Percentiles rank a stretch among this genome's conserved stretches.
phyloP scores from a whole-genome alignment of 768 basidiomycete species.

The Rhodotorula taiwanensis region DNA sequence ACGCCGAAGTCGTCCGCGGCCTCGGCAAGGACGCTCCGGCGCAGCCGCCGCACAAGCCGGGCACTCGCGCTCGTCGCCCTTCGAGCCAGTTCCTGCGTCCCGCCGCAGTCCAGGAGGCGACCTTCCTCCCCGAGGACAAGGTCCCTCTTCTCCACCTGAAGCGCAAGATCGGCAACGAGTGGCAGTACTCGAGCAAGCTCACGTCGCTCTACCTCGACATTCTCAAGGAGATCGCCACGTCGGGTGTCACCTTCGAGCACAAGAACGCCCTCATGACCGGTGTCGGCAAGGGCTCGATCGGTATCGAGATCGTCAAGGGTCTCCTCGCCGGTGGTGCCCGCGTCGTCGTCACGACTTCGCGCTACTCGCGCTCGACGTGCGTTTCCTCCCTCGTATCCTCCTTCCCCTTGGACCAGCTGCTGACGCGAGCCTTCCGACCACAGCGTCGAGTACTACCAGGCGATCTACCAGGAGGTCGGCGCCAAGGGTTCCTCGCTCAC shows the following conservation, averaged over 20 bases:
- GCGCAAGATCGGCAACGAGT: constrained; percentile 85
- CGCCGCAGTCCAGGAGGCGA: constrained; percentile 56
- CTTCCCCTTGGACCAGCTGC: too few relatives aligned
- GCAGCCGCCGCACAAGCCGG: constrained; percentile 49
- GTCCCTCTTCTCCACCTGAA: constrained; percentile 92
- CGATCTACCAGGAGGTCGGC: constrained; percentile 90
- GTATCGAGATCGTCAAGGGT: constrained; percentile 94
- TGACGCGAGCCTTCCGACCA: constrained; percentile 1
- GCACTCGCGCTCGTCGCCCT: constrained; percentile 69
- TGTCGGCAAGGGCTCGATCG: constrained; percentile 95
- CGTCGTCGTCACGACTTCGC: constrained; percentile 94
- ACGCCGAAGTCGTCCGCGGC: constrained; percentile 92
- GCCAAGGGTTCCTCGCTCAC: constrained; percentile 93
- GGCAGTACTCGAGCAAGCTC: constrained; percentile 96
- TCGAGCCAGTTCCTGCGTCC: constrained; percentile 97
- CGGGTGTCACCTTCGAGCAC: constrained; percentile 96
- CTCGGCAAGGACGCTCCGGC: constrained; percentile 67
- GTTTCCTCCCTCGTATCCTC: background rate
- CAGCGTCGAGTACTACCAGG: constrained; percentile 90
- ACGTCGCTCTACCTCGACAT: constrained; percentile 85
- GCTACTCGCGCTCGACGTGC: constrained; percentile 78
- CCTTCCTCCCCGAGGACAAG: constrained; percentile 75
- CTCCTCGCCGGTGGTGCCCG: constrained; percentile 92
- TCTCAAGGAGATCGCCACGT: constrained; percentile 94
- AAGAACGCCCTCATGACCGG: constrained; percentile 98